Percentiles rank a stretch among this genome's conserved stretches.
Evolutionary conservation across 1,139 yeast genomes (phyloP).

Genomic region (Nakaseomyces nivariensis): DNA sequence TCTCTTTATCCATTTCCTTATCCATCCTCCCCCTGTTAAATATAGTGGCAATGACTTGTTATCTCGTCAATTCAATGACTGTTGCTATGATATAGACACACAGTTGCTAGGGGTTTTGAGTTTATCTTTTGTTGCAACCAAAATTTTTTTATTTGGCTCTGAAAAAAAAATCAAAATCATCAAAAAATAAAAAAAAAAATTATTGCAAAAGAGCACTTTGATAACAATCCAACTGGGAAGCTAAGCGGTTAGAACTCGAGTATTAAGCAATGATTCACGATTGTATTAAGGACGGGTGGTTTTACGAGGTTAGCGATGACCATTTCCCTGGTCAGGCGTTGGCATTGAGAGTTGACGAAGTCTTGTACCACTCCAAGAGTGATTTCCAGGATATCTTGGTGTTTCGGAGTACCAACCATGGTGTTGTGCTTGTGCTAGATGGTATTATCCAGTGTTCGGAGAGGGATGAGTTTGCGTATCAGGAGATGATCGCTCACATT

Average conservation of each 20-base stretch:
- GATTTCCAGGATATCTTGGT: constrained; percentile 83
- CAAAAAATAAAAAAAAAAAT: no score
- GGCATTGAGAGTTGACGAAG: constrained; percentile 69
- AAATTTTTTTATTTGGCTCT: no score
- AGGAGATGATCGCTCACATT: constrained; percentile 88
- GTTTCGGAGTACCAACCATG: constrained; percentile 74
- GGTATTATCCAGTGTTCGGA: constrained; percentile 89
- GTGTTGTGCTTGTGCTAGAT: constrained; percentile 84
- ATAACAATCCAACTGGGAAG: no score
- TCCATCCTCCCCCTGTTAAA: no score
- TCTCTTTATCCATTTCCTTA: not conserved
- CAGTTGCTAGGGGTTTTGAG: no score
- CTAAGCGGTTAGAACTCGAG: no score
- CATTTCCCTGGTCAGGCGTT: constrained; percentile 97
- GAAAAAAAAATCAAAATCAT: no score
- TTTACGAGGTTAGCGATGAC: constrained; percentile 75
- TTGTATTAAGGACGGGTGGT: constrained; percentile 66
- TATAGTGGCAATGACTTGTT: no score
- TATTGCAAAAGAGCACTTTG: no score
- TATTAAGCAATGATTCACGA: constrained; percentile 7
- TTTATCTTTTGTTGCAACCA: no score
- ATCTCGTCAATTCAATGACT: no score
- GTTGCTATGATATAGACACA: no score
- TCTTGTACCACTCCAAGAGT: constrained; percentile 67
- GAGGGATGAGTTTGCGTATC: constrained; percentile 89